phyloP scores from a whole-genome alignment of 73 alveolate genomes.

The Stentor coeruleus region DNA sequence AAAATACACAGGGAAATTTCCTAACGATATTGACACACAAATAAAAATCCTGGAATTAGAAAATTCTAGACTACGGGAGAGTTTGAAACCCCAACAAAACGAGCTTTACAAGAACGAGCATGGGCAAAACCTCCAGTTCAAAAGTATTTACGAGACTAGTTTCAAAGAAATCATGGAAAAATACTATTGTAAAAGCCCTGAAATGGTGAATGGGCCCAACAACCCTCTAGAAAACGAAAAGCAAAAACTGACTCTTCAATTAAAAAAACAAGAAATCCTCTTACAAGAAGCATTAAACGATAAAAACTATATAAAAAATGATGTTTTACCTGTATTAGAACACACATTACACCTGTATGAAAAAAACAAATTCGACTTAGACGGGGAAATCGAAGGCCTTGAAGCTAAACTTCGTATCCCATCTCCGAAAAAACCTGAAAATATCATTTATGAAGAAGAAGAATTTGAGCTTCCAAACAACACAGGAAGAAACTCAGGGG shows the following conservation, averaged over 20 bases:
- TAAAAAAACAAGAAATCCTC: not conserved
- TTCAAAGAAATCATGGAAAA: not conserved
- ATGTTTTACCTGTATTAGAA: slow-evolving; percentile 11
- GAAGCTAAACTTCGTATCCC: not conserved
- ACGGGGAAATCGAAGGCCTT: not conserved
- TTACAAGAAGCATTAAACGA: slow-evolving; percentile 15
- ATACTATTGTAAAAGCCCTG: not conserved
- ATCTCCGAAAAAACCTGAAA: not conserved
- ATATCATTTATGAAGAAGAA: not conserved
- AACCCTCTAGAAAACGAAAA: not conserved
- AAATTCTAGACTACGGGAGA: not conserved
- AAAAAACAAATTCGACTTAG: not conserved
- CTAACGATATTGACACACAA: not conserved
- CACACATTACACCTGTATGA: slow-evolving; percentile 13
- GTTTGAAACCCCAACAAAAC: not conserved
- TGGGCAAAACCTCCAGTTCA: not conserved
- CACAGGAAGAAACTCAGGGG: not conserved
- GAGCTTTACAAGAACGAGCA: not conserved
- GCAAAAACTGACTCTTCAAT: not conserved
- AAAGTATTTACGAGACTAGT: not conserved
- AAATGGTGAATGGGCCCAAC: not conserved
- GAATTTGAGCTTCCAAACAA: not conserved
- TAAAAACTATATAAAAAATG: not conserved
- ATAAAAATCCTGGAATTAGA: not conserved
- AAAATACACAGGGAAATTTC: not conserved